A percentile compares a stretch with the other conserved stretches of the same genome.
phyloP scores from a whole-genome alignment of 2,329 filamentous ascomycete genomes.

The Shiraia bambusicola region DNA sequence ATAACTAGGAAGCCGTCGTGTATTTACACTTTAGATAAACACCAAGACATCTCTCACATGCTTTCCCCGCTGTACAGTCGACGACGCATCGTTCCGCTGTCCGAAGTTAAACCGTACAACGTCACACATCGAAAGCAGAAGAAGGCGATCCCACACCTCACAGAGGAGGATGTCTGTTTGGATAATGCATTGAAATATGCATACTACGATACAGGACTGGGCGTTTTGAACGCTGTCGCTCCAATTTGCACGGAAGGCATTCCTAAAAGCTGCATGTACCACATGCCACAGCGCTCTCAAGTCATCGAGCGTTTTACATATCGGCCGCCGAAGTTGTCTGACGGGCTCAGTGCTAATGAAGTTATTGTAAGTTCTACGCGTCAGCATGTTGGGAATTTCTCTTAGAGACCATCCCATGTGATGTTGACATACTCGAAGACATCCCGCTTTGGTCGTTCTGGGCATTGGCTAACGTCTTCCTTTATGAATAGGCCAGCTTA shows the following conservation, averaged over 20 bases:
- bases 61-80: constrained; percentile 1
- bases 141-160: constrained; percentile 24
- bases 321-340: constrained; percentile 25
- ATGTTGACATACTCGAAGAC: too few relatives aligned
- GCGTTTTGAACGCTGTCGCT: constrained; percentile 15
- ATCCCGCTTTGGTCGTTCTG: too few relatives aligned
- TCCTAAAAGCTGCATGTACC: constrained; percentile 45
- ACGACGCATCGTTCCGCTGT: constrained; percentile 39
- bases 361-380: constrained; percentile 42
- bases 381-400: too few relatives aligned
- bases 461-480: too few relatives aligned
- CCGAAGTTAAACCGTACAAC: constrained; percentile 41
- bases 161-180: constrained; percentile 46
- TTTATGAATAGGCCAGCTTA: constrained; percentile 5
- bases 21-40: constrained; percentile 16
- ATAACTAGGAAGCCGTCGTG: background rate
- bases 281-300: constrained; percentile 36
- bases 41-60: constrained; percentile 10
- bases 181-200: constrained; percentile 49
- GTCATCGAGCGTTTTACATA: constrained; percentile 48
- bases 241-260: constrained; percentile 15
- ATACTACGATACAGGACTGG: constrained; percentile 26
- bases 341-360: constrained; percentile 49
- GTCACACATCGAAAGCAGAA: constrained; percentile 28
- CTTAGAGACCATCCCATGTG: too few relatives aligned